Base-by-base conservation (phyloP, 2,329 filamentous ascomycete species). In the Hypoxylon sp. region DNA sequence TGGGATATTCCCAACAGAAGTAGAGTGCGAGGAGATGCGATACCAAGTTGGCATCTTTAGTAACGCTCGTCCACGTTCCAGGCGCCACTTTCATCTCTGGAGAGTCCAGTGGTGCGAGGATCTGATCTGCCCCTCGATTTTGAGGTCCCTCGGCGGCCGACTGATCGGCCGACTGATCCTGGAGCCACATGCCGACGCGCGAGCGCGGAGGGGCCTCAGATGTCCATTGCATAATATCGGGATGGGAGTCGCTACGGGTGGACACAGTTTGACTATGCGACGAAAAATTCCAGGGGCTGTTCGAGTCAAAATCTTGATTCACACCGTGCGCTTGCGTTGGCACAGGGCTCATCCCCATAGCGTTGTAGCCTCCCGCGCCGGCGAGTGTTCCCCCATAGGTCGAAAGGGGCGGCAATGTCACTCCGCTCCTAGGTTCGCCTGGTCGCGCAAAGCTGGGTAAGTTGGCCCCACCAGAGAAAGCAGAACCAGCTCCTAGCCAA, bases 1-100 rank as follows among this genome's bases (percentile, higher is more conserved):
- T 92, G 2, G 90, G 89, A 73, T 93, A 91, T 68, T 90, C 87
- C 85, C 90, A 92, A 78, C 88, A 90, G 68, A 92, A 92, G 76
- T 91, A 92, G 30, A 91, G 79, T 0, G 85, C 82, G 54, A 91
- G 77, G 8, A 91, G 79, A 69, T 89, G 87, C 64, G 88, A 82
- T 1, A 91, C 85, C 28, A 91, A 81, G 11, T 74, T 77, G 11
- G 79, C 70, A 67, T 91, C 88, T 2, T 75, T 72, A 1, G 88
- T 90, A 20, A 91, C 82, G 39, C 71, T 79, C 1, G 89, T 91
- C 89, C 89, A 91, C 0, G 79, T 80, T 3, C 71, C 75, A 0
- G 79, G 70, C 0, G 82, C 77, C 0, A 79, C 73, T 64, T 79
- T 79, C 70, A 79, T 76, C 37, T 82, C 80, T 0, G 82, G 76